phyloP scores from a whole-genome alignment of 176 grass and related monocot species.

The Zoysia pacifica region DNA sequence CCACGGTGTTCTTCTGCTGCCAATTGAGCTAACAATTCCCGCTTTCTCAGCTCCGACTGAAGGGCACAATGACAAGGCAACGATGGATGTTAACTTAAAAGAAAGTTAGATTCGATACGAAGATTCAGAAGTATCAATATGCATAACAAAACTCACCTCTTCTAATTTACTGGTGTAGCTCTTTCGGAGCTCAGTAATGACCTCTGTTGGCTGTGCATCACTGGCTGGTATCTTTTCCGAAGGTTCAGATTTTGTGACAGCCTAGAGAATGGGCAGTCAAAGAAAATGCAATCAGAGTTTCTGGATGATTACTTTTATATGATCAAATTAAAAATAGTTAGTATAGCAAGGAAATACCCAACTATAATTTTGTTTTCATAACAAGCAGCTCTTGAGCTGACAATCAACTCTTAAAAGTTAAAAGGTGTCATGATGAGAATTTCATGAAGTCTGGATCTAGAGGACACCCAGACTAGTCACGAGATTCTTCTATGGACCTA shows the following conservation, averaged over 20 bases:
- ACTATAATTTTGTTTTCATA: background rate
- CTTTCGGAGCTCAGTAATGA: constrained; percentile 82
- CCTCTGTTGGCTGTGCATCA: constrained; percentile 65
- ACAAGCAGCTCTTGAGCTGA: background rate
- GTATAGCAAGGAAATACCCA: background rate
- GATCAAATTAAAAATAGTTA: background rate
- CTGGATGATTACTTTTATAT: background rate
- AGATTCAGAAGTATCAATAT: background rate
- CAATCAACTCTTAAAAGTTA: background rate
- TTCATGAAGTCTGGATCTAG: background rate
- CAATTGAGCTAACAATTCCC: constrained; percentile 83
- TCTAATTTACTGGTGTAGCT: constrained; percentile 89
- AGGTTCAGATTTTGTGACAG: constrained; percentile 58
- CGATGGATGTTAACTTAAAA: constrained; percentile 16
- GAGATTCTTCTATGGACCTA: background rate
- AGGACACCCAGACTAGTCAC: background rate
- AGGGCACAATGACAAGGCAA: constrained; percentile 30
- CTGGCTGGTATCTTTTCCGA: constrained; percentile 42
- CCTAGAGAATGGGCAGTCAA: constrained; percentile 44
- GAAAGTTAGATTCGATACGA: constrained; percentile 13
- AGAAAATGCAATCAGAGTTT: background rate
- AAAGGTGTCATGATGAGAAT: background rate
- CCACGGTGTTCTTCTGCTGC: constrained; percentile 82
- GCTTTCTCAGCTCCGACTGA: constrained; percentile 91
- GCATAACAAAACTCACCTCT: constrained; percentile 56